Evolutionary conservation across 1,139 yeast genomes (phyloP), one percentile per base, ranked within the genome.

Genomic region (Arxiozyma slooffiae): DNA sequence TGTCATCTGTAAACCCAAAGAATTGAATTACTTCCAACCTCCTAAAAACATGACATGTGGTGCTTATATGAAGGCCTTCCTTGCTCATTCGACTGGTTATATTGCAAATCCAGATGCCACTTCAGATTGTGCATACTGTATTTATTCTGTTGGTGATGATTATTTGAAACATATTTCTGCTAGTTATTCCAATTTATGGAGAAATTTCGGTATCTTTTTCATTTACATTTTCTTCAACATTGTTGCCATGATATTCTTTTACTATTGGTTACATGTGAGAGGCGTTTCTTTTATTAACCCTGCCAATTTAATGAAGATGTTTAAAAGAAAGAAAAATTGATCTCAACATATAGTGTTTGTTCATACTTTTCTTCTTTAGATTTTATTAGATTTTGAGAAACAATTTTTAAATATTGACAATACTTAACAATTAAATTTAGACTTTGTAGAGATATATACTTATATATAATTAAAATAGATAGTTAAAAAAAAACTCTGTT

Each of bases 131-230:
- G 76, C 75, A 11, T 81, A 76, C 63, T 85, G 94, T 68, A 60
- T 72, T 39, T 77, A 73, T 60, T 55, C 68, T 0, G 70, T 68
- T 50, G 84, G 85, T 42, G 80, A 81, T 62, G 74, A 77, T 41
- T 83, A 72, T 60, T 63, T 84, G 61, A 54, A 59, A 0, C 64
- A 69, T 8, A 65, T 80, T 49, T 73, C 75, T 44, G 71, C 79
- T 48, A 63, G 67, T 37, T 80, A 69, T 61, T 59, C 67, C 39
- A 65, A 79, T 51, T 68, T 80, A 48, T 81, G 87, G 86, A 76
- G 88, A 71, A 81, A 82, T 60, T 69, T 82, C 52, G 89, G 89
- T 21, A 71, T 83, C 53, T 71, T 72, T 56, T 77, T 77, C 69
- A 82, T 69, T 14, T 82, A 78, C 62, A 72, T 80, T 53, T 50